Conservation (phyloP, 2,329 filamentous ascomycete species). For the Coniochaeta pulveracea region DNA sequence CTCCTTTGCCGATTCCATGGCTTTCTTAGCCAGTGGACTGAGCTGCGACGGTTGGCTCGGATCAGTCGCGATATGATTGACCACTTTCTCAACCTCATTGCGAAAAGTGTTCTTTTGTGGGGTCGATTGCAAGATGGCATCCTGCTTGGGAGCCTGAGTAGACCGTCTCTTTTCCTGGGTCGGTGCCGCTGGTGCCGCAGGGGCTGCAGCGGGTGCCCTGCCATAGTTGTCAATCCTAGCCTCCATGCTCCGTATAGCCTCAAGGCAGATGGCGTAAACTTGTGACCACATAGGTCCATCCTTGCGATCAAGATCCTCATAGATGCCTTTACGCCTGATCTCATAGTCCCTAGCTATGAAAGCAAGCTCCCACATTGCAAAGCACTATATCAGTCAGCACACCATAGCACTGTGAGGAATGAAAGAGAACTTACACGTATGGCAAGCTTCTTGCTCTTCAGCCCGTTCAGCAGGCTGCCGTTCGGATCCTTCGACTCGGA, state of each 20-base stretch:
- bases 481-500: slow-evolving; percentile 83
- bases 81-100: slow-evolving; percentile 31
- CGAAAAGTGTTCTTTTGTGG: slow-evolving; percentile 25
- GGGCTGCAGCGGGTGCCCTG: slow-evolving; percentile 25
- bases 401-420: too few relatives aligned
- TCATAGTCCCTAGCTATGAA: slow-evolving; percentile 67
- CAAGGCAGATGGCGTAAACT: slow-evolving; percentile 57
- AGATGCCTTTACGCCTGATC: slow-evolving; percentile 70
- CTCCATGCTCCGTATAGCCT: slow-evolving; percentile 56
- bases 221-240: slow-evolving; percentile 53
- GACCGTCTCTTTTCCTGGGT: slow-evolving; percentile 20
- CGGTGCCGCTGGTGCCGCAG: slow-evolving; percentile 18
- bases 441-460: slow-evolving; percentile 72
- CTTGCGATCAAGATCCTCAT: slow-evolving; percentile 74
- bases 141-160: slow-evolving; percentile 29
- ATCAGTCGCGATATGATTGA: slow-evolving; percentile 30
- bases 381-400: slow-evolving; percentile 38
- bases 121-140: slow-evolving; percentile 31
- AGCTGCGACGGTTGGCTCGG: slow-evolving; percentile 38
- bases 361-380: slow-evolving; percentile 85
- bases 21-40: slow-evolving; percentile 38
- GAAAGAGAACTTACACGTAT: slow-evolving; percentile 46
- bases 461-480: slow-evolving; percentile 71
- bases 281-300: slow-evolving; percentile 76
- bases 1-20: slow-evolving; percentile 33